Base-by-base conservation (phyloP, 1,284 basidiomycete genomes). In the Lentinula novae-zelandiae region DNA sequence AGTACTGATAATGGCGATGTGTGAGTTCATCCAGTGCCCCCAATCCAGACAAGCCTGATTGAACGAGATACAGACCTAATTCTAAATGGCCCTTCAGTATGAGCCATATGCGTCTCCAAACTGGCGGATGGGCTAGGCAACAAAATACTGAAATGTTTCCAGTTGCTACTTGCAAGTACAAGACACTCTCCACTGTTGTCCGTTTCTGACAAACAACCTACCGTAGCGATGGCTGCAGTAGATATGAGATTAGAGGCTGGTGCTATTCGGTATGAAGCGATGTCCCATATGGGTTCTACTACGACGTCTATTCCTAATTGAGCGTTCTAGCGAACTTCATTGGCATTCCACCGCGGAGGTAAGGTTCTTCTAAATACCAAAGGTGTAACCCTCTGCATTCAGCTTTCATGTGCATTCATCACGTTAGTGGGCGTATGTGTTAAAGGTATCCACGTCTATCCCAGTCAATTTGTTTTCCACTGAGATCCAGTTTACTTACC, bases 331-430 rank as follows among this genome's bases (percentile, higher is more conserved):
- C n/a, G 88, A 92, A 70, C 76, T 90, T 33, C 89, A 90, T 67
- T 90, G 89, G 88, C 88, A 92, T 69, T 82, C 78, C 59, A 84
- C 82, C 3, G 76, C 82, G 36, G 89, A 91, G 76, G 84, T 84
- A 70, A 62, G 73, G 9, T 46, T 38, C 7, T 38, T 12, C 36
- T 36, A 8, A 36, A 1, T 22, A 22, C 22, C 22, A 22, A 27
- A 27, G 27, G 27, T 4, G 3, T 27, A 27, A 38, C 12, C 12
- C 12, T 38, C 12, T 38, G 7, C 36, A 5, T n/a, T 52, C 34
- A 27, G 31, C 8, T 53, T 34, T 17, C 20, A 17, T 17, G 53
- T 5, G 2, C 50, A 52, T 51, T n/a, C n/a, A 15, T 20, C 40
- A 61, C 36, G 15, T 22, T 46, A 86, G 82, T 89, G 86, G 88